phyloP scores from a whole-genome alignment of 306 rosid genomes.

The Hippophae gyantsensis region DNA sequence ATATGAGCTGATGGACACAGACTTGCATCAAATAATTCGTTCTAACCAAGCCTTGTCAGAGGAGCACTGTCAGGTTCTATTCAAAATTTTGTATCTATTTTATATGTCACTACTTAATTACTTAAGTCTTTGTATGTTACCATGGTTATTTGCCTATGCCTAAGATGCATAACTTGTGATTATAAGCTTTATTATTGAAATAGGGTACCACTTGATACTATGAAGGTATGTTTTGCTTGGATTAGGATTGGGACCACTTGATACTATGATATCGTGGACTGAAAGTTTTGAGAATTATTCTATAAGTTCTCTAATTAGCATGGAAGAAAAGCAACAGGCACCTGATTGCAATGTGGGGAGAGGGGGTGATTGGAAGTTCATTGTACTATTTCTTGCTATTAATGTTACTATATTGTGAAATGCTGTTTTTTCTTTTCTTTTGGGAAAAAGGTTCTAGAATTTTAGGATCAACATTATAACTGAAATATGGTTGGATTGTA shows the following conservation, averaged over 20 bases:
- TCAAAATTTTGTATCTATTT: slow-evolving; percentile 6
- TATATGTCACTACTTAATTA: background rate
- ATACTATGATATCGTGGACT: too few species aligned
- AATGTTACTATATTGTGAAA: too few species aligned
- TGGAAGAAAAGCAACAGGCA: background rate
- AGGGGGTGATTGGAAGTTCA: too few species aligned
- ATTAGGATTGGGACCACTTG: too few species aligned
- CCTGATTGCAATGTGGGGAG: background rate
- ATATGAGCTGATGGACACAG: slow-evolving; percentile 98
- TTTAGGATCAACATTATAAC: too few species aligned
- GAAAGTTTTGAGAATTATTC: background rate
- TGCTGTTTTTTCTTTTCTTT: too few species aligned
- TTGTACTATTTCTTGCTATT: too few species aligned
- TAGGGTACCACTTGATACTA: too few species aligned
- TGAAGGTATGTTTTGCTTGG: background rate
- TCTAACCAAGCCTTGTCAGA: slow-evolving; percentile 86
- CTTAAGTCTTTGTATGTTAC: background rate
- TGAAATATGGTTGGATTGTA: too few species aligned
- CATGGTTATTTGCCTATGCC: background rate
- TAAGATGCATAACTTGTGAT: background rate
- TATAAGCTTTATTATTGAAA: background rate
- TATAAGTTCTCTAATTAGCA: background rate
- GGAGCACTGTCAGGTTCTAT: slow-evolving; percentile 89
- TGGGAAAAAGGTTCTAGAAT: too few species aligned
- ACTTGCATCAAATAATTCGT: slow-evolving; percentile 88